Conservation (phyloP, 2,329 filamentous ascomycete genomes). For the Penicillium verrucosum region DNA sequence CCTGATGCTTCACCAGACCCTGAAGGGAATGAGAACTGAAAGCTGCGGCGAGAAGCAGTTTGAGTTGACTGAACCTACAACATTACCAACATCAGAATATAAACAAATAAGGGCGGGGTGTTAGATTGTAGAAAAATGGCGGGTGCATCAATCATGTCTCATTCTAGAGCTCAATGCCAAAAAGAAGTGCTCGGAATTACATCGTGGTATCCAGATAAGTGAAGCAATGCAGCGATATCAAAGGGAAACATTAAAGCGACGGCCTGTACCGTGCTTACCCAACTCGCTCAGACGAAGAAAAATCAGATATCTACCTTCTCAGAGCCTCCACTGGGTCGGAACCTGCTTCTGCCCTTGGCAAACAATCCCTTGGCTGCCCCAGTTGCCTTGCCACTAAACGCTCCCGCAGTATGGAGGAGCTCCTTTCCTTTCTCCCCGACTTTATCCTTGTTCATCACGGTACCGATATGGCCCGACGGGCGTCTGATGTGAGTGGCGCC, state of each 20-base stretch:
- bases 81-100: slow-evolving; percentile 33
- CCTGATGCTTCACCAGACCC: slow-evolving; percentile 11
- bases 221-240: slow-evolving; percentile 13
- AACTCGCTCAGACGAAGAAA: slow-evolving; percentile 13
- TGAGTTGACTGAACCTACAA: slow-evolving; percentile 32
- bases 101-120: slow-evolving; percentile 8
- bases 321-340: slow-evolving; percentile 58
- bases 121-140: slow-evolving; percentile 8
- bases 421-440: slow-evolving; percentile 85
- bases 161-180: slow-evolving; percentile 27
- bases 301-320: slow-evolving; percentile 74
- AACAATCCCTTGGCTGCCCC: slow-evolving; percentile 88
- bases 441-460: slow-evolving; percentile 55
- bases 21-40: slow-evolving; percentile 18
- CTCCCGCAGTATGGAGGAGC: slow-evolving; percentile 75
- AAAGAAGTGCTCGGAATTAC: slow-evolving; percentile 27
- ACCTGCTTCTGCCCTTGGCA: slow-evolving; percentile 84
- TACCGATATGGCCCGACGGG: slow-evolving; percentile 37
- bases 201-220: slow-evolving; percentile 30
- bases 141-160: slow-evolving; percentile 29
- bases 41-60: slow-evolving; percentile 27
- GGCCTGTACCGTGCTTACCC: slow-evolving; percentile 11
- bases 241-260: slow-evolving; percentile 14
- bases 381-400: slow-evolving; percentile 64
- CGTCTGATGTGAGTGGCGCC: slow-evolving; percentile 34